phyloP scores from a whole-genome alignment of 2,329 filamentous ascomycete genomes.

The Botrytis galanthina region DNA sequence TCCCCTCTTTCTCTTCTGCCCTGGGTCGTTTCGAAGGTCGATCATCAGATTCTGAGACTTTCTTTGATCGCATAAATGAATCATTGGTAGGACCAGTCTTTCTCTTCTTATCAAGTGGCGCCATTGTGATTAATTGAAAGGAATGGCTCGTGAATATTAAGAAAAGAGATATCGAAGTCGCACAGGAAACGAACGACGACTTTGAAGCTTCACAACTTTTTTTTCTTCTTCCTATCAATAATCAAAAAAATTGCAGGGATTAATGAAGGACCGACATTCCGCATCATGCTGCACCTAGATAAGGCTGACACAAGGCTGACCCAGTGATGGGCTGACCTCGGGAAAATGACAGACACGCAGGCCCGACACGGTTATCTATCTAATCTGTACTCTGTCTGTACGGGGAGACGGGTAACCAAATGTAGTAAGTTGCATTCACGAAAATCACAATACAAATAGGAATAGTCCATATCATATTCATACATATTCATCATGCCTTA shows the following conservation, averaged over 20 bases:
- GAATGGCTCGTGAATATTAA: neutral
- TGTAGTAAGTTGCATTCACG: neutral
- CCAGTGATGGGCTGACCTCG: neutral
- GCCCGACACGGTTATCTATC: neutral
- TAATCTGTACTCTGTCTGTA: neutral
- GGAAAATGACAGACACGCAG: neutral
- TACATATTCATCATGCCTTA: neutral
- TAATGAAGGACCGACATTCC: neutral
- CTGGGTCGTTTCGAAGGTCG: slow-evolving; percentile 36
- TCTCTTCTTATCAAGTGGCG: slow-evolving; percentile 38
- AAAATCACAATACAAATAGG: neutral
- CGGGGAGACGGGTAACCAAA: neutral
- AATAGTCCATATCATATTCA: neutral
- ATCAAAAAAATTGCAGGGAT: slow-evolving; percentile 16
- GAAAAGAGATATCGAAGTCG: slow-evolving; percentile 12
- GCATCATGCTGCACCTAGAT: neutral
- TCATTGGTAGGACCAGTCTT: slow-evolving; percentile 38
- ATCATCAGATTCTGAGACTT: slow-evolving; percentile 29
- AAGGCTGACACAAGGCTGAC: neutral
- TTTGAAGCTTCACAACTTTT: slow-evolving; percentile 23
- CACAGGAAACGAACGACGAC: neutral
- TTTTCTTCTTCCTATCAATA: slow-evolving; percentile 17
- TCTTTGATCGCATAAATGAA: slow-evolving; percentile 37
- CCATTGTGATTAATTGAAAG: slow-evolving; percentile 31
- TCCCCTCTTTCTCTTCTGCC: slow-evolving; percentile 32